Evolutionary conservation across 495 filamentous ascomycete genomes (phyloP).

Genomic region (Rusavskia elegans): DNA sequence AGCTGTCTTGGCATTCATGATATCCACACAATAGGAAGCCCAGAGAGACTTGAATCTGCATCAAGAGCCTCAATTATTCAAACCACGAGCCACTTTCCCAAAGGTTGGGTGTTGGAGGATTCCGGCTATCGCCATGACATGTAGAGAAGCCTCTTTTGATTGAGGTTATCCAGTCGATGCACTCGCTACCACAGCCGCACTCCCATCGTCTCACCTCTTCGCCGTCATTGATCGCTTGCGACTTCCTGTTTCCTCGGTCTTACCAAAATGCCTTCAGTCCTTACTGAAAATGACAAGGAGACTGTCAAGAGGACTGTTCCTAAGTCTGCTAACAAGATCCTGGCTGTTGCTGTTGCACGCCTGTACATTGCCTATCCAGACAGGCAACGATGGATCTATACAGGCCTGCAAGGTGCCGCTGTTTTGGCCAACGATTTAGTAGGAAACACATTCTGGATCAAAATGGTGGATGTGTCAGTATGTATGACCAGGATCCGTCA

Average conservation of each 20-base stretch:
- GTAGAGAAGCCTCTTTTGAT: too few relatives aligned
- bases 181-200: not conserved
- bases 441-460: constrained; percentile 91
- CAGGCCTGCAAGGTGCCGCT: constrained; percentile 82
- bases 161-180: too few relatives aligned
- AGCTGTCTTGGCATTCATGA: not conserved
- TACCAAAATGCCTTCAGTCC: constrained; percentile 64
- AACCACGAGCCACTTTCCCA: too few relatives aligned
- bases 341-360: constrained; percentile 79
- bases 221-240: not conserved
- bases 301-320: constrained; percentile 83
- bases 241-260: not conserved
- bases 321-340: constrained; percentile 87
- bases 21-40: not conserved
- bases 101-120: too few relatives aligned
- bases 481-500: constrained; percentile 18
- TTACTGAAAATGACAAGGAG: constrained; percentile 83
- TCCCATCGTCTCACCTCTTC: not conserved
- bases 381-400: constrained; percentile 77
- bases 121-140: too few relatives aligned
- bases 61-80: too few relatives aligned
- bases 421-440: constrained; percentile 89
- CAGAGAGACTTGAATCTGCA: too few relatives aligned
- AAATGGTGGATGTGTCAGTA: constrained; percentile 91
- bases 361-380: constrained; percentile 91